Evolutionary conservation across 2,329 filamentous ascomycete species (phyloP).

Genomic region (Sporothrix dimorphospora): DNA sequence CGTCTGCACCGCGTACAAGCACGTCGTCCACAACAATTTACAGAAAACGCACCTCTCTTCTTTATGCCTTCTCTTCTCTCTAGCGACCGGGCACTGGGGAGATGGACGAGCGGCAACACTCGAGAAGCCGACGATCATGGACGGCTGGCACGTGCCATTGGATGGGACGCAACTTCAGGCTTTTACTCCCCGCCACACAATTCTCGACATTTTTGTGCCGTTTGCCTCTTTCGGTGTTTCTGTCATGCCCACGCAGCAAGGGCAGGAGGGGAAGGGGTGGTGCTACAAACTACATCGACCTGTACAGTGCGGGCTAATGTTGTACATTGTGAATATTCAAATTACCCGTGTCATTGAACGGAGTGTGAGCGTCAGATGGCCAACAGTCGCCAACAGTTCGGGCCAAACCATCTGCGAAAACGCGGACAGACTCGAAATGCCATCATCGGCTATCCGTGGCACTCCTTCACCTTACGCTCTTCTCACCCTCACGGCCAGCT

Average conservation of each 20-base stretch:
- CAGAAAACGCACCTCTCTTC: not conserved
- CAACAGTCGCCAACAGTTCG: too few relatives aligned
- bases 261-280: not conserved
- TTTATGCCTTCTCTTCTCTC: not conserved
- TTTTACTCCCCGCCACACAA: not conserved
- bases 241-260: conserved; percentile 1
- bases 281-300: too few relatives aligned
- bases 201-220: not conserved
- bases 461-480: not conserved
- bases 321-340: too few relatives aligned
- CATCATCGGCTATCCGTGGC: conserved; percentile 4
- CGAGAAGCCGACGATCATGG: not conserved
- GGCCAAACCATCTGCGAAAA: not conserved
- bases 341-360: too few relatives aligned
- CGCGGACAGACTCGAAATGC: not conserved
- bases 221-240: not conserved
- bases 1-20: not conserved
- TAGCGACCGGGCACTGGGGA: not conserved
- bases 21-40: not conserved
- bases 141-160: conserved; percentile 15
- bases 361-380: too few relatives aligned
- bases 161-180: not conserved
- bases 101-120: not conserved
- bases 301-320: not conserved
- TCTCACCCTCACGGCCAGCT: not conserved